phyloP scores from a whole-genome alignment of 2,329 filamentous ascomycete genomes.

The Arthrobotrys sphaeroides region DNA sequence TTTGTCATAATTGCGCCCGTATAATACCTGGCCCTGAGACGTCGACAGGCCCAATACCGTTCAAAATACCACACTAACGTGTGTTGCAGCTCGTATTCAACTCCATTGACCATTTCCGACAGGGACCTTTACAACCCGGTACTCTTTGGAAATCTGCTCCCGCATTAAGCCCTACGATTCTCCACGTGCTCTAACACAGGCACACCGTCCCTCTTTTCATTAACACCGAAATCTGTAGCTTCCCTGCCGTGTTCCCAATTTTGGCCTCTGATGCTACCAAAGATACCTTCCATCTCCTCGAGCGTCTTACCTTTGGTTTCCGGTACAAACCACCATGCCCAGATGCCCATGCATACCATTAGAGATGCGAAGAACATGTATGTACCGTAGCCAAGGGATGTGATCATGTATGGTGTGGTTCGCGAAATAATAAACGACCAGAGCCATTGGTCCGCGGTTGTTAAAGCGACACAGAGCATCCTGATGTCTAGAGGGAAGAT shows the following conservation, averaged over 20 bases:
- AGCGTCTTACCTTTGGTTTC: slow-evolving; percentile 72
- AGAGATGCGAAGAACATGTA: slow-evolving; percentile 67
- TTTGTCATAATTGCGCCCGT: no score
- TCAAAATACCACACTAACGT: not conserved
- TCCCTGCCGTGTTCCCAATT: not conserved
- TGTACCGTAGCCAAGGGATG: slow-evolving; percentile 59
- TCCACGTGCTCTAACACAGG: not conserved
- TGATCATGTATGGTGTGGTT: slow-evolving; percentile 73
- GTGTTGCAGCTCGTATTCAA: not conserved
- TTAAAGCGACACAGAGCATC: slow-evolving; percentile 62
- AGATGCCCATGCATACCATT: slow-evolving; percentile 72
- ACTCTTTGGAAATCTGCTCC: no score
- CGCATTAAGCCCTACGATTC: not conserved
- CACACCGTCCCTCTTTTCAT: slow-evolving; percentile 1
- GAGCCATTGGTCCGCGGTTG: slow-evolving; percentile 75
- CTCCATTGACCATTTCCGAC: no score
- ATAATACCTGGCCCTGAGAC: no score
- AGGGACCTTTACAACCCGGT: no score
- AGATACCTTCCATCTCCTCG: slow-evolving; percentile 60
- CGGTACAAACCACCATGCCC: slow-evolving; percentile 64
- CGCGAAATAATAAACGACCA: slow-evolving; percentile 78
- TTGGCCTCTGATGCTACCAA: slow-evolving; percentile 34
- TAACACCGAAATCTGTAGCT: not conserved
- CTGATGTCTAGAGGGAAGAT: slow-evolving; percentile 69
- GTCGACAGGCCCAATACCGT: no score